phyloP scores from a whole-genome alignment of 2,329 filamentous ascomycete species.

The Diaporthe nobilis region DNA sequence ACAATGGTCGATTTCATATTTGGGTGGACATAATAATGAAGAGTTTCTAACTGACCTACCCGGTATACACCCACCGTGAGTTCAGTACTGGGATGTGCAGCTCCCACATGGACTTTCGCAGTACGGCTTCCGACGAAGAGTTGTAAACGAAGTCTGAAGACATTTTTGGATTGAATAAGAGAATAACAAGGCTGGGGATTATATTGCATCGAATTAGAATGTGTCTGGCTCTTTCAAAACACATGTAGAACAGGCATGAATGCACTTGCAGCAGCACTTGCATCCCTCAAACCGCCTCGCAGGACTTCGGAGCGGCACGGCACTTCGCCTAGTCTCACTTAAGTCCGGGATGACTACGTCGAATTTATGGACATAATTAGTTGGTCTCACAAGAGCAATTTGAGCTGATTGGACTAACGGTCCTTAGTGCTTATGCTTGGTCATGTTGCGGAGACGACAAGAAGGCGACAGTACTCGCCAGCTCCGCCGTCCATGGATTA shows the following conservation, averaged over 20 bases:
- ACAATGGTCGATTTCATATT: no score
- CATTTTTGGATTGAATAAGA: neutral
- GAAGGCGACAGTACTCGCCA: neutral
- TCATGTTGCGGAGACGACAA: neutral
- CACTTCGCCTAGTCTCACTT: neutral
- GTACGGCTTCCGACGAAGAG: no score
- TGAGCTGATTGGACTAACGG: neutral
- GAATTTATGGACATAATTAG: neutral
- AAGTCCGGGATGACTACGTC: neutral
- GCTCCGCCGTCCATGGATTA: no score
- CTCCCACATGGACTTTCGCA: no score
- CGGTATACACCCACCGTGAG: no score
- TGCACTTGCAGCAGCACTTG: no score
- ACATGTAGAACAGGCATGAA: neutral
- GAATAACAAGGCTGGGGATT: neutral
- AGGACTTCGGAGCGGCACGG: neutral
- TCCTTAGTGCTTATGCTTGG: neutral
- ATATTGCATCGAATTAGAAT: neutral
- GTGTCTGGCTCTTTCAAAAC: neutral
- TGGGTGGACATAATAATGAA: no score
- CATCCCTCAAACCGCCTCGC: neutral
- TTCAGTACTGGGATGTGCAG: no score
- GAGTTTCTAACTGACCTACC: no score
- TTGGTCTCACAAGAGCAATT: neutral
- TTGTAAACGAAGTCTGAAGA: neutral